These are phyloP conservation scores for Salix viminalis DNA, from an alignment of 345 rosid genomes.

Conservation along the genomic window DNA sequence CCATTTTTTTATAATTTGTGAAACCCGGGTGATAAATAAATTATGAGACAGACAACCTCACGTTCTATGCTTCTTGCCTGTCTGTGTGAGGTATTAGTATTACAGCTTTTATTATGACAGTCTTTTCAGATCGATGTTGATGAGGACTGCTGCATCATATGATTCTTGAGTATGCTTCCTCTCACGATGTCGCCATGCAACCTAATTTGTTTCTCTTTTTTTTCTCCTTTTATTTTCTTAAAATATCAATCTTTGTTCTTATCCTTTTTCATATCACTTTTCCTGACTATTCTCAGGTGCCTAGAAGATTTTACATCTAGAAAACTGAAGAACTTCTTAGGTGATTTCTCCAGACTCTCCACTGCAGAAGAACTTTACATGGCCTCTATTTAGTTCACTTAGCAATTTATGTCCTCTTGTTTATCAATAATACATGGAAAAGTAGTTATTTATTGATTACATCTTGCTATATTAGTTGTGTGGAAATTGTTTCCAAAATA, in stretches of 20 bases:
- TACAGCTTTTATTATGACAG: neutral
- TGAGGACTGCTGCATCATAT: neutral
- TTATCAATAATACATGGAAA: too few relatives aligned
- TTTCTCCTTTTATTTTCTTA: neutral
- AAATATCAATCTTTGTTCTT: neutral
- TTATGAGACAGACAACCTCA: neutral
- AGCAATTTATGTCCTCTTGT: too few relatives aligned
- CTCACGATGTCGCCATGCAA: neutral
- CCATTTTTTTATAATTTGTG: neutral
- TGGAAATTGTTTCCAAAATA: too few relatives aligned
- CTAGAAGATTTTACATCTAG: too few relatives aligned
- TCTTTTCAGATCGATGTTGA: neutral
- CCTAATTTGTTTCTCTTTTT: neutral
- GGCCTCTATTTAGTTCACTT: too few relatives aligned
- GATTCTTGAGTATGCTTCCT: conserved; percentile 4
- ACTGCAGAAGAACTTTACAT: too few relatives aligned
- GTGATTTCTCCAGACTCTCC: neutral
- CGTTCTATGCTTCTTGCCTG: neutral
- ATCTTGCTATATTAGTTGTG: too few relatives aligned
- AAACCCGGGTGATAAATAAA: neutral
- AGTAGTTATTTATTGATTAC: too few relatives aligned
- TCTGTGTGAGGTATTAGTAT: neutral
- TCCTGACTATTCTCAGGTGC: too few relatives aligned
- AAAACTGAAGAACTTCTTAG: too few relatives aligned
- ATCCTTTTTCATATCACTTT: neutral